These are phyloP conservation scores for Trypanosoma mega DNA, from an alignment of 208 protist genomes.

Conservation along the genomic window DNA sequence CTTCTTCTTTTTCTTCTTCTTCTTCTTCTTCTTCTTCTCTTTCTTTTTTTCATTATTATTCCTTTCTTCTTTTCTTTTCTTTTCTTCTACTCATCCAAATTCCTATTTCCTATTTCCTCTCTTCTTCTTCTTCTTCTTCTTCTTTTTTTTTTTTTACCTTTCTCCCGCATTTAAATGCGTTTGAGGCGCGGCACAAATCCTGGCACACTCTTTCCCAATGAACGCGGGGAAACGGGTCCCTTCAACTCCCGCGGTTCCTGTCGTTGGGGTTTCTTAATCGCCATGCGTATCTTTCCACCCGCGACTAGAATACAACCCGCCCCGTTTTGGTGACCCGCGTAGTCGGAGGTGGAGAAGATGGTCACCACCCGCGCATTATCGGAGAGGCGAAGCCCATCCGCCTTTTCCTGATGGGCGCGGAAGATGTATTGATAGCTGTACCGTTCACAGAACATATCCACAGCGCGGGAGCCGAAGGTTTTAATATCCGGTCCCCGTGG, in stretches of 20 bases:
- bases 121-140: not conserved
- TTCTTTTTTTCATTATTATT: constrained; percentile 15
- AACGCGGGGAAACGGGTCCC: constrained; percentile 62
- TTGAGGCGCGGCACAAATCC: constrained; percentile 72
- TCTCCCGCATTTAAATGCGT: constrained; percentile 34
- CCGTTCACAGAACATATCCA: constrained; percentile 91
- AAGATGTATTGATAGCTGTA: constrained; percentile 95
- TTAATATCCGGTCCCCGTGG: constrained; percentile 86
- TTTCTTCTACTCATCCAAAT: not conserved
- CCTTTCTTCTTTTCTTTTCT: constrained; percentile 6
- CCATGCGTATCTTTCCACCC: constrained; percentile 88
- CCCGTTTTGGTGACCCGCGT: constrained; percentile 90
- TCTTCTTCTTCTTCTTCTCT: not conserved
- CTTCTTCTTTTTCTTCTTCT: not conserved
- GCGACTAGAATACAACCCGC: constrained; percentile 84
- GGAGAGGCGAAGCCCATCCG: constrained; percentile 86
- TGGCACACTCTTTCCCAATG: constrained; percentile 57
- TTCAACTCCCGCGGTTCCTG: constrained; percentile 60
- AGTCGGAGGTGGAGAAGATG: constrained; percentile 93
- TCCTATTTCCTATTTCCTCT: not conserved
- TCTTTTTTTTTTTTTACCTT: not conserved
- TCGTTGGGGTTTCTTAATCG: constrained; percentile 86
- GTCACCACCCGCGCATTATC: constrained; percentile 91
- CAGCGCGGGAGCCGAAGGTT: constrained; percentile 83
- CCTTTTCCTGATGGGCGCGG: constrained; percentile 92